Percentiles rank a stretch among this genome's conserved stretches.
Conservation (phyloP, 805 yeast genomes). For the Tetrapisispora pingtungensis region DNA sequence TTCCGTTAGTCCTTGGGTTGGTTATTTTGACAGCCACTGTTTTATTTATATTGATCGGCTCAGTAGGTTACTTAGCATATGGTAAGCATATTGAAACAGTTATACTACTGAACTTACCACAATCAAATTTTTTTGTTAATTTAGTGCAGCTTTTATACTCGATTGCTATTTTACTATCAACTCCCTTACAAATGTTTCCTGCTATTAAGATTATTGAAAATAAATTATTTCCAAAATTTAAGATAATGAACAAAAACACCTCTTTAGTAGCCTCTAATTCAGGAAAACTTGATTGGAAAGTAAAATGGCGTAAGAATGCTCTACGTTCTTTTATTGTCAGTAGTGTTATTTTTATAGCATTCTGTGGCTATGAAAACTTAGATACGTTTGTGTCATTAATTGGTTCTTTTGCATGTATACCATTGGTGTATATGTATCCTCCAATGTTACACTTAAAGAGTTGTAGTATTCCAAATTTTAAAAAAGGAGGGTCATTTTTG, state of each 20-base stretch:
- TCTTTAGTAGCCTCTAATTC: slow-evolving; percentile 25
- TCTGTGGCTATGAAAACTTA: slow-evolving; percentile 56
- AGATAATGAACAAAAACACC: slow-evolving; percentile 10
- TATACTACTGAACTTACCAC: slow-evolving; percentile 63
- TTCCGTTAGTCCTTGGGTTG: slow-evolving; percentile 51
- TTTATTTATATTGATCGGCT: slow-evolving; percentile 53
- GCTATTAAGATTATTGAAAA: slow-evolving; percentile 67
- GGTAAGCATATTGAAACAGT: slow-evolving; percentile 59
- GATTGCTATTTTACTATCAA: slow-evolving; percentile 62
- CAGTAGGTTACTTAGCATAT: slow-evolving; percentile 60
- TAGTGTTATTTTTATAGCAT: slow-evolving; percentile 47
- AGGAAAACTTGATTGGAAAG: slow-evolving; percentile 43
- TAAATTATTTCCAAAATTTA: slow-evolving; percentile 36
- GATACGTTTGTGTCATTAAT: slow-evolving; percentile 71
- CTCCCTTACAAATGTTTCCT: slow-evolving; percentile 75
- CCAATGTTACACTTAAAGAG: slow-evolving; percentile 61
- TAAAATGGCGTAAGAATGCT: slow-evolving; percentile 60
- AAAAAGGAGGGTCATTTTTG: slow-evolving; percentile 16
- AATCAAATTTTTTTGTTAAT: slow-evolving; percentile 48
- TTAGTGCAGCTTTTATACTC: slow-evolving; percentile 64
- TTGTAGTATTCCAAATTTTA: slow-evolving; percentile 30
- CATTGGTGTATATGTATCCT: slow-evolving; percentile 77
- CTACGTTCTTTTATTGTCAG: slow-evolving; percentile 47
- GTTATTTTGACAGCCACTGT: slow-evolving; percentile 56
- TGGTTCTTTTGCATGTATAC: slow-evolving; percentile 79